Base-by-base conservation (phyloP, 2,329 filamentous ascomycete genomes). In the Trichoderma sp. region DNA sequence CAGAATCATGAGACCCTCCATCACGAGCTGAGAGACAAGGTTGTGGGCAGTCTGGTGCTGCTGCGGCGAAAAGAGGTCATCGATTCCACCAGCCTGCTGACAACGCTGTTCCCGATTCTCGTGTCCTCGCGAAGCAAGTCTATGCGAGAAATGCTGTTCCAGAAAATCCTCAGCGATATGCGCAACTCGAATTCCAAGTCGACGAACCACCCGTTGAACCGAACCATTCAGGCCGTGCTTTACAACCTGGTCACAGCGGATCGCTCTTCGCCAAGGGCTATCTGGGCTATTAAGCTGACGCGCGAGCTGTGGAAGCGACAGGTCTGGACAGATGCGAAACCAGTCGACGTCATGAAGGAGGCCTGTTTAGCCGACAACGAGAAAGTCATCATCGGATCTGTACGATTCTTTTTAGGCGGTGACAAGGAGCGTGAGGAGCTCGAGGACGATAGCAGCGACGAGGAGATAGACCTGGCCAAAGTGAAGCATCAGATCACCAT, bases 341-440 rank as follows among this genome's bases (percentile, higher is more conserved):
- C 94, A 0, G 95, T 98, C n/a, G 93, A 97, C 75, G 92, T 98
- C 71, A 98, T 99, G 94, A 97, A 97, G 80, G 92, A 97, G 80
- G 93, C 94, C 0, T 89, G 90, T 65, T 81, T 99, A 67, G 89
- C 92, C 4, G 91, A 97, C 61, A 97, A 97, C 73, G 92, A 96
- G 74, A 99, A 99, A 81, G 93, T 98, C 4, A 88, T 95, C 29
- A 84, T 91, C 6, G 92, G 93, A 17, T 94, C 92, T 53, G 92
- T 96, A 15, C 88, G 93, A 27, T 99, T 98, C 83, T 99, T 99
- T 82, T 84, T 99, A 1, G 95, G 95, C 27, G 94, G 94, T 37
- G 95, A 99, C 78, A 94, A 97, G 79, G 95, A 98, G 80, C 88
- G 94, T 72, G 95, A 99, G 78, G 94, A 97, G 73, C 84, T 92